Conservation (phyloP, 2,329 filamentous ascomycete species). For the Beauveria bassiana region DNA sequence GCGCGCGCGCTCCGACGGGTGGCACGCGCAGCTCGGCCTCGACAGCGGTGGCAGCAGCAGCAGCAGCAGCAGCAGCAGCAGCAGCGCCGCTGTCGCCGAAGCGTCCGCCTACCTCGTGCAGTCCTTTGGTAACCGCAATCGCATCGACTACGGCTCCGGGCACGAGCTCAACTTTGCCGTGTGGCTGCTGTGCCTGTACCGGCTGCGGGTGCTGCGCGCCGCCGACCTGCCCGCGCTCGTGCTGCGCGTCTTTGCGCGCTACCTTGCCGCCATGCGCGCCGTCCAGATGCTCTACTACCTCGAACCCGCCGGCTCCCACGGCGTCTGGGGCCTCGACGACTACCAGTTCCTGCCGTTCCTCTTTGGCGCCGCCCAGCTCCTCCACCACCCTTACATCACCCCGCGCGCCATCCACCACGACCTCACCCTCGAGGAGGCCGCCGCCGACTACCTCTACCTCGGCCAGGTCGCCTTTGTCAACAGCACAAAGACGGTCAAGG, state of each 20-base stretch:
- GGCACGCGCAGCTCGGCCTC: constrained; percentile 58
- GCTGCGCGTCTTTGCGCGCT: constrained; percentile 71
- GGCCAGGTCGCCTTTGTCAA: constrained; percentile 93
- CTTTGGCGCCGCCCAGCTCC: constrained; percentile 83
- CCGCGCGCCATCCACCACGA: constrained; percentile 79
- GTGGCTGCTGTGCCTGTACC: constrained; percentile 91
- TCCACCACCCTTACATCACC: constrained; percentile 75
- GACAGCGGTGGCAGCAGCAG: constrained; percentile 36
- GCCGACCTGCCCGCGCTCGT: constrained; percentile 67
- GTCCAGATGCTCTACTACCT: constrained; percentile 93
- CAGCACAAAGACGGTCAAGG: constrained; percentile 90
- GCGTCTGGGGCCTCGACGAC: constrained; percentile 96
- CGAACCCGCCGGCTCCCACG: constrained; percentile 92
- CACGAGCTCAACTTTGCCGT: constrained; percentile 97
- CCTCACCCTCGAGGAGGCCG: constrained; percentile 79
- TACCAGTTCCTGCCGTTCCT: constrained; percentile 96
- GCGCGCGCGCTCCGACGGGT: constrained; percentile 45
- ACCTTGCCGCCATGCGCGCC: constrained; percentile 77
- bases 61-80: constrained; percentile 38
- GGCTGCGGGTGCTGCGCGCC: constrained; percentile 56
- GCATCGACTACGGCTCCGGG: constrained; percentile 94
- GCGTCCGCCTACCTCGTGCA: constrained; percentile 72
- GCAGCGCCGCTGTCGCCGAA: constrained; percentile 47
- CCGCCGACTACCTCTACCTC: constrained; percentile 78
- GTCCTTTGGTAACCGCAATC: constrained; percentile 75